phyloP scores from a whole-genome alignment of 768 basidiomycete genomes.

The Serendipita sp. region DNA sequence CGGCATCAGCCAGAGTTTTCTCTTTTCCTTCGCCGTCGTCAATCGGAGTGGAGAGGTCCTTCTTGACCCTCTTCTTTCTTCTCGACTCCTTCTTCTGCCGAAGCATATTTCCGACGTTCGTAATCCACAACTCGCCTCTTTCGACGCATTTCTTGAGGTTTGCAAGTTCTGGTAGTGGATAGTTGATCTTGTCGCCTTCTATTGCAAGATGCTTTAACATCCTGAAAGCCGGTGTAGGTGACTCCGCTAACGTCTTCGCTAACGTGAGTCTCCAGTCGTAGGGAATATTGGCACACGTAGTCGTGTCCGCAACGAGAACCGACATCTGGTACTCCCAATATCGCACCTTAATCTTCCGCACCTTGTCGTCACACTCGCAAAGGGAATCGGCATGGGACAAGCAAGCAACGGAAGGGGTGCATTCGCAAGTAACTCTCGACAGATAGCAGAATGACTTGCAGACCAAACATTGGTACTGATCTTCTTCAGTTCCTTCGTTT shows the following conservation, averaged over 20 bases:
- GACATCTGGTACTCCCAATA: conserved; percentile 64
- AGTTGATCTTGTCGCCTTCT: conserved; percentile 77
- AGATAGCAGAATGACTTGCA: conserved; percentile 95
- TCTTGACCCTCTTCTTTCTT: conserved; percentile 13
- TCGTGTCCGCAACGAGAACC: conserved; percentile 47
- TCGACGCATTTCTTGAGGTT: conserved; percentile 63
- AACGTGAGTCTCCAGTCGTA: conserved; percentile 60
- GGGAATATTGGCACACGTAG: conserved; percentile 58
- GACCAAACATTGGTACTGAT: conserved; percentile 84
- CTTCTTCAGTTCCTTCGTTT: conserved; percentile 65
- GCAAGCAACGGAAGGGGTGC: conserved; percentile 60
- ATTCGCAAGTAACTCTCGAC: conserved; percentile 73
- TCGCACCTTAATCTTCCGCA: conserved; percentile 56
- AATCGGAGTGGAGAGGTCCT: not conserved
- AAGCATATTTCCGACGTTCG: conserved; percentile 34
- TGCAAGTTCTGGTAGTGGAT: conserved; percentile 51
- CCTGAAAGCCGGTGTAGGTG: conserved; percentile 54
- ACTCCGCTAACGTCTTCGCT: conserved; percentile 46
- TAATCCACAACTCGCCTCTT: conserved; percentile 78
- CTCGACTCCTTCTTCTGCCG: conserved; percentile 5
- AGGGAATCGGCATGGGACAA: conserved; percentile 67
- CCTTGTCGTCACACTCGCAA: conserved; percentile 44
- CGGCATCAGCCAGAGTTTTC: conserved; percentile 40
- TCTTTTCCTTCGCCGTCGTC: not conserved
- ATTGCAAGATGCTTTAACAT: conserved; percentile 65